Base-by-base conservation (phyloP, 2,329 filamentous ascomycete genomes). In the Aspergillus thermomutatus region DNA sequence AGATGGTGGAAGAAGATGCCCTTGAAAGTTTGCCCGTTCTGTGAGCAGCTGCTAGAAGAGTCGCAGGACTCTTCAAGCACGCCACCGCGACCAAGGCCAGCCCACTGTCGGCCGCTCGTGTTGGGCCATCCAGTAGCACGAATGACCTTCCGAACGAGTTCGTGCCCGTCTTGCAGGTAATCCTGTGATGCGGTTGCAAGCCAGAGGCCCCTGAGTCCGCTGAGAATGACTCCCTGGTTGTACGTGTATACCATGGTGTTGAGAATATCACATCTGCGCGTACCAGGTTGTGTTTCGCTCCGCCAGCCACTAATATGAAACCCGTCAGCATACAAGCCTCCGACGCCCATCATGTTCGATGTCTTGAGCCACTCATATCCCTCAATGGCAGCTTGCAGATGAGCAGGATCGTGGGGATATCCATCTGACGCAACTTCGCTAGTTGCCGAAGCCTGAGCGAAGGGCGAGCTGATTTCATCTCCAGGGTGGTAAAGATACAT, bases 231-330 rank as follows among this genome's bases (percentile, higher is more conserved):
- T 23, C 92, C 93, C 73, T 97, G 93, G 75, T 97, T 97, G 77
- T 97, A 97, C 0, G 92, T 95, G 74, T 92, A 96, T 8, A 96
- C 88, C 87, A 92, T 93, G 64, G 92, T 86, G 72, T 96, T 90
- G 50, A 92, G 84, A 50, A 84, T 72, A 69, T 97, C 90, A 72
- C 93, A 97, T 60, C 84, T 81, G 0, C 84, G 87, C 55, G 89
- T 91, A 50, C 87, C 85, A 26, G 80, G 81, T 57, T 82, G 81
- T 6, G 77, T 75, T 55, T 85, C 82, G 26, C 78, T 76, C 31
- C 75, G 70, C 75, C 82, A 89, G 25, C 84, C 84, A 14, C 80
- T 83, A 66, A 97, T 88, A 72, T 97, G 93, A 70, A 91, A 97
- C 10, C 93, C 93, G 66, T 97, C 93, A 0, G 86, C 85, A 69